phyloP scores from a whole-genome alignment of 805 yeast genomes.

The Starmera dryadoides region DNA sequence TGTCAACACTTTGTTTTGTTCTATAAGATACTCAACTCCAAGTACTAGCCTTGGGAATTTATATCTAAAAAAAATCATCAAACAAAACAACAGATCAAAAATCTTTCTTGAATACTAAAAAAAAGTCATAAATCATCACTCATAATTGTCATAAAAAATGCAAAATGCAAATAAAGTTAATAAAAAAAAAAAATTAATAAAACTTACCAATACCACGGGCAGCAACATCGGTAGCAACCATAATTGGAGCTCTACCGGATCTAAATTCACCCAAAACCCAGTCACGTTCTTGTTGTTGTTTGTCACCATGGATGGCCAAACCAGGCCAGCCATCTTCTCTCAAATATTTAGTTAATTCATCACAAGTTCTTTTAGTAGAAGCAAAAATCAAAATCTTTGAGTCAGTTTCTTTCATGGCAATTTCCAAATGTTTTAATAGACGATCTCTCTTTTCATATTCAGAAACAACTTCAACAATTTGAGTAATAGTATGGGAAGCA shows the following conservation, averaged over 20 bases:
- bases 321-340: slow-evolving; percentile 99
- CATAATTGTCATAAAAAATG: neutral
- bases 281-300: slow-evolving; percentile 96
- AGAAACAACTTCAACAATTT: slow-evolving; percentile 82
- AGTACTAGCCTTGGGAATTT: neutral
- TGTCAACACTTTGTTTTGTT: neutral
- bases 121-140: neutral
- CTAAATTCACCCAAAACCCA: slow-evolving; percentile 95
- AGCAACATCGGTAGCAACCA: slow-evolving; percentile 99
- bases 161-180: neutral
- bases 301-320: slow-evolving; percentile 97
- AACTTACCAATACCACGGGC: slow-evolving; percentile 99
- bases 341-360: slow-evolving; percentile 83
- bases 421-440: slow-evolving; percentile 73
- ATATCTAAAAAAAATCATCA: neutral
- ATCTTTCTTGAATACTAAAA: neutral
- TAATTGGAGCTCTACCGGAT: slow-evolving; percentile 86
- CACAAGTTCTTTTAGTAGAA: slow-evolving; percentile 97
- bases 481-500: slow-evolving; percentile 95
- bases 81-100: neutral
- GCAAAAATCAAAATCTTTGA: slow-evolving; percentile 85
- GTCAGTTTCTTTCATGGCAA: slow-evolving; percentile 61
- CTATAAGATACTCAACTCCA: neutral
- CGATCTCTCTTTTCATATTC: slow-evolving; percentile 94
- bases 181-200: neutral